These are phyloP conservation scores for Cutaneotrichosporon dermatis DNA, from an alignment of 1,284 basidiomycete species.

Conservation along the genomic window DNA sequence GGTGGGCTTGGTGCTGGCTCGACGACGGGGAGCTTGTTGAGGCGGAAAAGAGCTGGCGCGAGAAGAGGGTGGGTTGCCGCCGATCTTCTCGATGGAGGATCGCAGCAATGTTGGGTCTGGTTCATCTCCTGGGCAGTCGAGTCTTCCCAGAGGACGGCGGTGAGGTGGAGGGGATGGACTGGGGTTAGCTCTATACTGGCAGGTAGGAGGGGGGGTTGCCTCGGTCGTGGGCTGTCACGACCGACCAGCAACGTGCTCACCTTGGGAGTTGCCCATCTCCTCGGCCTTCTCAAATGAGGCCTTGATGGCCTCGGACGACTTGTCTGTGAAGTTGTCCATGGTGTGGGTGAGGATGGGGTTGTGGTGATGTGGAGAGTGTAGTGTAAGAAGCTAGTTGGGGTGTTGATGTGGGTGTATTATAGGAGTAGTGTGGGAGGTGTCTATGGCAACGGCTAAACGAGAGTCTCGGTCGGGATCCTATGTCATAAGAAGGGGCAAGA, in stretches of 20 bases:
- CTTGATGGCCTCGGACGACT: slow-evolving; percentile 53
- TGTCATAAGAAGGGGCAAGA: too few relatives aligned
- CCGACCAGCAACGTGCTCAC: slow-evolving; percentile 20
- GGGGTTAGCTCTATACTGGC: slow-evolving; percentile 16
- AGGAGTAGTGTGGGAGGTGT: too few relatives aligned
- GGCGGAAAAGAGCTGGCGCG: slow-evolving; percentile 39
- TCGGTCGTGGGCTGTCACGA: too few relatives aligned
- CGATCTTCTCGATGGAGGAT: slow-evolving; percentile 42
- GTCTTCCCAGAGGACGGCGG: slow-evolving; percentile 45
- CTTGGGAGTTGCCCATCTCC: slow-evolving; percentile 44
- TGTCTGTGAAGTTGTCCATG: slow-evolving; percentile 50
- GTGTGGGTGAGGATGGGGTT: neutral
- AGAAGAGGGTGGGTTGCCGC: slow-evolving; percentile 44
- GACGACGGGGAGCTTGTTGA: slow-evolving; percentile 67
- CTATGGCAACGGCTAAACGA: too few relatives aligned
- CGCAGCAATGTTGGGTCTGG: slow-evolving; percentile 43
- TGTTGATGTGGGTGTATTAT: too few relatives aligned
- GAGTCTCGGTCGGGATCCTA: too few relatives aligned
- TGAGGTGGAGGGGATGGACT: slow-evolving; percentile 49
- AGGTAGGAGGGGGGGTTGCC: too few relatives aligned
- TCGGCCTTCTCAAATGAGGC: slow-evolving; percentile 52
- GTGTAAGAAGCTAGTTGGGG: too few relatives aligned
- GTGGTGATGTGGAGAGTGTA: neutral
- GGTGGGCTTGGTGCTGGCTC: slow-evolving; percentile 78
- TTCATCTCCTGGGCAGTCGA: slow-evolving; percentile 18